Evolutionary conservation across 345 rosid genomes (phyloP).

Genomic region (Pugionium dolabratum): DNA sequence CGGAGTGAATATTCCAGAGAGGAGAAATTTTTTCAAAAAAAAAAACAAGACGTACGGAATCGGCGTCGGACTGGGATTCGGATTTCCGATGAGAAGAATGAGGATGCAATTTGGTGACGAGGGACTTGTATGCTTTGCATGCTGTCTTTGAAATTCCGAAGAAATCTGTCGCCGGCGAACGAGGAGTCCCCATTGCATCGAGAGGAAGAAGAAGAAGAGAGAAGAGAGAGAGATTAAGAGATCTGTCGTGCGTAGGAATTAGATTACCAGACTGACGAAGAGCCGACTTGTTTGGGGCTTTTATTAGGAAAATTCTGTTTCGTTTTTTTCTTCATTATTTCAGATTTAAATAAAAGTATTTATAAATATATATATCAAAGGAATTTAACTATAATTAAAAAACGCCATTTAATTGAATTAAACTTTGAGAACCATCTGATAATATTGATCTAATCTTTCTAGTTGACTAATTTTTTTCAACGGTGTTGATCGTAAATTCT

Average conservation of each 20-base stretch:
- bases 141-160: slow-evolving; percentile 47
- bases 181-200: slow-evolving; percentile 46
- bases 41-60: slow-evolving; percentile 23
- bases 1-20: no score
- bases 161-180: slow-evolving; percentile 46
- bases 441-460: no score
- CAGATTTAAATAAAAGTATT: not conserved
- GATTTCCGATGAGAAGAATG: slow-evolving; percentile 43
- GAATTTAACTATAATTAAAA: not conserved
- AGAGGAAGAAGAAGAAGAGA: slow-evolving; percentile 26
- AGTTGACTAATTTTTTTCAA: no score
- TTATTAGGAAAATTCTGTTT: slow-evolving; percentile 39
- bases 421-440: no score
- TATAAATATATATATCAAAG: not conserved
- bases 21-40: not conserved
- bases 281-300: slow-evolving; percentile 40
- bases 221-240: slow-evolving; percentile 18
- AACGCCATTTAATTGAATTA: no score
- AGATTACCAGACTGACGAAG: slow-evolving; percentile 29
- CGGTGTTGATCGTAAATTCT: no score
- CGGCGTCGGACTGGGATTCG: slow-evolving; percentile 41
- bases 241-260: slow-evolving; percentile 28
- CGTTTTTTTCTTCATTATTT: not conserved
- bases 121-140: slow-evolving; percentile 64
- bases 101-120: slow-evolving; percentile 53